Base-by-base conservation (phyloP, 2,329 filamentous ascomycete species). In the Cordyceps farinosa region DNA sequence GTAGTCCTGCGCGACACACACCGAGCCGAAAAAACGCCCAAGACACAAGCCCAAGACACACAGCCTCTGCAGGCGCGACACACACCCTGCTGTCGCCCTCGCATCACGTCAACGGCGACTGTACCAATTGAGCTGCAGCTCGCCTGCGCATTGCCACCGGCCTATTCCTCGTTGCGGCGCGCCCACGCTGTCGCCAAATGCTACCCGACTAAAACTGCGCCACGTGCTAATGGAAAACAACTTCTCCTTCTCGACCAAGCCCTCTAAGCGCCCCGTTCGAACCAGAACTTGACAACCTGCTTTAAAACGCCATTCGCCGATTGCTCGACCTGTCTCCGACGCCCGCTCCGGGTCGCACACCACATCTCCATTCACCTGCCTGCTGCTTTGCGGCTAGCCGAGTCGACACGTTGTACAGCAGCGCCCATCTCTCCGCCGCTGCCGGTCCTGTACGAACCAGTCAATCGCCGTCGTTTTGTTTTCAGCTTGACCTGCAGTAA, bases 331-430 rank as follows among this genome's bases (percentile, higher is more conserved):
- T 22, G 29, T 59, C 44, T n/a, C 34, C 36, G 56, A 60, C 34
- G 27, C 15, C 45, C 15, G 27, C 45, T 51, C 45, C 27, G 15
- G 32, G 45, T 51, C 34, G 47, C 27, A 32, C 56, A 30, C 45
- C 22, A 27, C 38, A 30, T 44, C 40, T 34, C 29, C 42, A 30
- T 52, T 51, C 36, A 13, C 27, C 48, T 27, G 29, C 38, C 17
- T 29, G 44, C 47, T 50, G 22, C 47, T 1, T 60, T 44, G 48
- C 50, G 32, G 17, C 58, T 53, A 61, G 48, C 58, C 48, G 47
- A 53, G 44, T 44, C 58, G 48, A 45, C 48, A 61, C 48, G 29
- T 52, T n/a, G 29, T 40, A 61, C 58, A 52, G 38, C 58, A 61
- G 58, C 29, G 32, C 44, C 55, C 44, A 3, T 38, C 44, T 38